Percentiles rank a stretch among this genome's conserved stretches.
Conservation (phyloP, 768 basidiomycete genomes). For the Podaxis sp. region DNA sequence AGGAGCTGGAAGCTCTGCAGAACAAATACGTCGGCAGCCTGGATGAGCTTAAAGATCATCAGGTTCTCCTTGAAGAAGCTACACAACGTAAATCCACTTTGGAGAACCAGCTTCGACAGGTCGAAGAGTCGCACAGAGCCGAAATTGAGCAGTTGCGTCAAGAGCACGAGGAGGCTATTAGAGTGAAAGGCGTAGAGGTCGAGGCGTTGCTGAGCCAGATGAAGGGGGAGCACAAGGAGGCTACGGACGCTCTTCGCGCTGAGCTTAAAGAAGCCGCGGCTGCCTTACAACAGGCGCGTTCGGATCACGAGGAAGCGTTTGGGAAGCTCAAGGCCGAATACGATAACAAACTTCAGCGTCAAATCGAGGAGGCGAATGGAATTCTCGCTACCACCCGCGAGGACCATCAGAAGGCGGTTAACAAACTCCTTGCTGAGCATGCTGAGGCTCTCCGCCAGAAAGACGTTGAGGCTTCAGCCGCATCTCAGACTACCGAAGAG, state of each 20-base stretch:
- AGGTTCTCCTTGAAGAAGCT: slow-evolving; percentile 54
- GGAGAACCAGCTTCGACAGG: slow-evolving; percentile 46
- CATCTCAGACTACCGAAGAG: slow-evolving; percentile 70
- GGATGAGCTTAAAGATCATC: slow-evolving; percentile 32
- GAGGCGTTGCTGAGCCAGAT: neutral
- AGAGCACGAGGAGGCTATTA: slow-evolving; percentile 46
- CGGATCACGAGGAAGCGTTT: slow-evolving; percentile 61
- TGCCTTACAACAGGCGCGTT: slow-evolving; percentile 46
- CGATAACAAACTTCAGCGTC: slow-evolving; percentile 50
- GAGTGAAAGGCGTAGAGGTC: slow-evolving; percentile 25
- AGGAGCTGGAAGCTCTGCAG: slow-evolving; percentile 76
- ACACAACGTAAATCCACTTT: slow-evolving; percentile 59
- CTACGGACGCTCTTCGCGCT: slow-evolving; percentile 36
- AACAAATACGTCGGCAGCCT: slow-evolving; percentile 40
- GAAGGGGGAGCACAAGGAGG: slow-evolving; percentile 42
- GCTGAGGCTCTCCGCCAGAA: slow-evolving; percentile 56
- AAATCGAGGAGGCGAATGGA: slow-evolving; percentile 54
- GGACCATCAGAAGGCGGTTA: slow-evolving; percentile 54
- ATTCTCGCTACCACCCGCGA: slow-evolving; percentile 46
- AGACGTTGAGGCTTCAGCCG: slow-evolving; percentile 55
- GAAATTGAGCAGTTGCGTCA: slow-evolving; percentile 49
- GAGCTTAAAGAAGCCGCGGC: slow-evolving; percentile 45
- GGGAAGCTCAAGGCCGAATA: slow-evolving; percentile 57
- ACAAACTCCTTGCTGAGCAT: slow-evolving; percentile 53
- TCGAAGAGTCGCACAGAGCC: slow-evolving; percentile 48